Evolutionary conservation across 1,139 yeast species (phyloP), one percentile per base, ranked within the genome.

Genomic region (Candida anutae): DNA sequence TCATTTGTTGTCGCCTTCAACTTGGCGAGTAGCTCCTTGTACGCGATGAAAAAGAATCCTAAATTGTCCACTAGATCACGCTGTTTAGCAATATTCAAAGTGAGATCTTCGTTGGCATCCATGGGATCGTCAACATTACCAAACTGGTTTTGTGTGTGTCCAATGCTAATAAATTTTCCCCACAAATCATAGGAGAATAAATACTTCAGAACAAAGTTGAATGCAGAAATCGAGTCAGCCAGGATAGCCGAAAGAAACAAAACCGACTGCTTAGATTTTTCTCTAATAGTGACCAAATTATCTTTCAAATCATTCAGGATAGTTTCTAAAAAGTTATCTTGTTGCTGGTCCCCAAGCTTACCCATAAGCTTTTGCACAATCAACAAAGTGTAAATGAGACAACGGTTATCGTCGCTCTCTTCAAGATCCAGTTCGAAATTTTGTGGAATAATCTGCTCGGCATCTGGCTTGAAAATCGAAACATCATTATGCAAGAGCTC

Each of bases 401-500:
- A 54, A 34, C 65, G 62, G 29, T 47, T 48, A 10, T 62, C 69
- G 30, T 62, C 66, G 10, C 48, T 37, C 33, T 63, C 67, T 15
- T 58, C 61, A n/a, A 55, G 41, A 10, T 23, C 24, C 1, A 36
- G 31, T 4, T 46, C 46, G 26, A 55, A 50, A 28, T 58, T 50
- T 9, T 46, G 44, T 0, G 68, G 64, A 11, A 60, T 44, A 5
- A 63, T 46, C 4, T 25, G 27, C 23, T 41, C 41, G 2, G 39
- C 40, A 11, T 45, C 40, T 2, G 66, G 50, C 20, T 45, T 45
- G 36, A 64, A 60, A 4, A 53, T 40, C 15, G 62, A 55, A 11
- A 62, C 50, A 30, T 79, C 83, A 25, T 77, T 77, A 50, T 88
- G 95, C 34, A 88, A 60, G 15, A 90, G 68, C 47, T 90, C 96